Percentiles rank a stretch among this genome's conserved stretches.
phyloP scores from a whole-genome alignment of 768 basidiomycete species.

The Lactarius hengduanensis region DNA sequence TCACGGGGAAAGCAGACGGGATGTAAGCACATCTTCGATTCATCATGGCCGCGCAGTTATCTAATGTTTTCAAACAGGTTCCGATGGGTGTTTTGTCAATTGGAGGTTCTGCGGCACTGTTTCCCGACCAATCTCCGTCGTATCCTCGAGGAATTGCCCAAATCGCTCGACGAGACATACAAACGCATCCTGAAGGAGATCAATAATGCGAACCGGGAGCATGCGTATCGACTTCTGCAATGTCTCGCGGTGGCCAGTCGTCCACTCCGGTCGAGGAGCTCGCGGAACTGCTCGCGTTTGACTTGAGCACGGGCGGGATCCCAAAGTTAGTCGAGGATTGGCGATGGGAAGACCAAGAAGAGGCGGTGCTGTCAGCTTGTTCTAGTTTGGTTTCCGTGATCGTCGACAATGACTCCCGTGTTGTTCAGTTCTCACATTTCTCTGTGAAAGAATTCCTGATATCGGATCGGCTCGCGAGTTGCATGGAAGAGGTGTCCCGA shows the following conservation, averaged over 20 bases:
- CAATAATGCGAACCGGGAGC: background rate
- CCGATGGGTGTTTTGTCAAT: conserved; percentile 11
- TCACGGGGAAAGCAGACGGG: no score
- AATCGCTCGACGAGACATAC: conserved; percentile 4
- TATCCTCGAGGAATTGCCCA: background rate
- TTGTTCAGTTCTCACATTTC: background rate
- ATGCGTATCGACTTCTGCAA: background rate
- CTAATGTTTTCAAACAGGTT: background rate
- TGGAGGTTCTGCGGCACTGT: conserved; percentile 5
- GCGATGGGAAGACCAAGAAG: background rate
- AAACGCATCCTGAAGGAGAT: conserved; percentile 3
- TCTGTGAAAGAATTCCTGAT: background rate
- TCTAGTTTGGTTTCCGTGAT: background rate
- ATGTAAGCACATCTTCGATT: no score
- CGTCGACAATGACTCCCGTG: background rate
- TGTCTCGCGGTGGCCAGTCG: background rate
- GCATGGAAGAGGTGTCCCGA: background rate
- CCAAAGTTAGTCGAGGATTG: background rate
- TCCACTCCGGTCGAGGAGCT: background rate
- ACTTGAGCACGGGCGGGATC: background rate
- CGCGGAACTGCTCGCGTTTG: background rate
- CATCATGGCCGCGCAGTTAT: no score
- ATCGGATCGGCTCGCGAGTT: background rate
- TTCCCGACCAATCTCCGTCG: background rate
- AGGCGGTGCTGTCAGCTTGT: background rate